A percentile compares a stretch with the other conserved stretches of the same genome.
These are phyloP conservation scores for Isatis tinctoria DNA, from an alignment of 345 rosid genomes.

Conservation along the genomic window DNA sequence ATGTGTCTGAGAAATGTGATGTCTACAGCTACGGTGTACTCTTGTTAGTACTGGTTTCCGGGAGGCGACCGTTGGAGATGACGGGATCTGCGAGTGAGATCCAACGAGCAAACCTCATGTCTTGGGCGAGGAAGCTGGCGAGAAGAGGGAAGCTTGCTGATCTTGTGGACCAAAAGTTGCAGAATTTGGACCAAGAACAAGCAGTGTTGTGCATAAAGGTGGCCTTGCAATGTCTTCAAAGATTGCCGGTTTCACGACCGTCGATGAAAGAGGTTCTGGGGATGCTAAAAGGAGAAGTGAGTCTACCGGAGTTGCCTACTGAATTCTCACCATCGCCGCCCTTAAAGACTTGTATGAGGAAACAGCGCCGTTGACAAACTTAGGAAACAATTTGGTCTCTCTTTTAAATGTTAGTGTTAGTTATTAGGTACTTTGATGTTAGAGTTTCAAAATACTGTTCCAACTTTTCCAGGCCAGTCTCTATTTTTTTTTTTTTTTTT, in stretches of 20 bases:
- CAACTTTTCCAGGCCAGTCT: neutral
- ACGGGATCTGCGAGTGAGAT: constrained; percentile 80
- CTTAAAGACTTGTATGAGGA: constrained; percentile 37
- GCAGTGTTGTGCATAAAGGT: constrained; percentile 75
- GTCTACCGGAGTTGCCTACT: constrained; percentile 62
- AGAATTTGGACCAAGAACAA: constrained; percentile 59
- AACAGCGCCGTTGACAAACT: constrained; percentile 31
- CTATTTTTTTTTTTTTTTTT: neutral
- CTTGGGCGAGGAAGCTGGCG: constrained; percentile 91
- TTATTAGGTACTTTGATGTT: neutral
- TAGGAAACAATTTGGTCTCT: neutral
- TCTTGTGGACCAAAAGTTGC: constrained; percentile 67
- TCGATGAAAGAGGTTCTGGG: constrained; percentile 76
- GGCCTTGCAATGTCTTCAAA: constrained; percentile 83
- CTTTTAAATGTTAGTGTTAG: neutral
- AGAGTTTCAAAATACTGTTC: neutral
- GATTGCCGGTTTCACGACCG: constrained; percentile 66
- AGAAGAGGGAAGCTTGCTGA: constrained; percentile 74
- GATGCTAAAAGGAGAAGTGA: constrained; percentile 63
- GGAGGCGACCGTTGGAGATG: constrained; percentile 90
- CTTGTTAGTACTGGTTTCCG: constrained; percentile 71
- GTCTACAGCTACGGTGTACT: constrained; percentile 92
- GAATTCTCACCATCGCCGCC: constrained; percentile 87
- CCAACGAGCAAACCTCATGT: constrained; percentile 82
- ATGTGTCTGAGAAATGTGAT: constrained; percentile 79